Conservation (phyloP, 2,329 filamentous ascomycete genomes). For the Phaeosphaeriaceae sp. region DNA sequence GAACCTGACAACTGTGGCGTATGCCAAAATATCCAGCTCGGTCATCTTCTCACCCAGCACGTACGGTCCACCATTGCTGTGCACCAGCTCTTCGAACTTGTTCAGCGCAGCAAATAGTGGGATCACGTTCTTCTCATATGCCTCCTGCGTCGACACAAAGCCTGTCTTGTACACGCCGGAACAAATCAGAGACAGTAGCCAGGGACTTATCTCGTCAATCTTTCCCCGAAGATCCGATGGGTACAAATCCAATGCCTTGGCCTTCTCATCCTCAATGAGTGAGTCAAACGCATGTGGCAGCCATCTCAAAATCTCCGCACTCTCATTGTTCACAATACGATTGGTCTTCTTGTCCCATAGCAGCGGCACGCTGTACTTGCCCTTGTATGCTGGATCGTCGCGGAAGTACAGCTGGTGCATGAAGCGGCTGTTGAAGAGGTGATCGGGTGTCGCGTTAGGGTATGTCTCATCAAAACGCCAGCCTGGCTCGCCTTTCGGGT, state of each 20-base stretch:
- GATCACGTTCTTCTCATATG: constrained; percentile 62
- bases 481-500: constrained; percentile 70
- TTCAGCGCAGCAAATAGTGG: constrained; percentile 67
- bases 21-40: constrained; percentile 66
- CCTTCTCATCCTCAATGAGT: constrained; percentile 51
- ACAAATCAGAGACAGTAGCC: constrained; percentile 66
- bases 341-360: constrained; percentile 67
- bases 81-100: constrained; percentile 60
- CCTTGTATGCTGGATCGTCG: constrained; percentile 66
- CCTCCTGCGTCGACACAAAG: constrained; percentile 63
- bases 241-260: constrained; percentile 59
- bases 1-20: constrained; percentile 65
- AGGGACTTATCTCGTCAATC: constrained; percentile 62
- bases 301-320: constrained; percentile 64
- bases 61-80: constrained; percentile 60
- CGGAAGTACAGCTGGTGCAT: constrained; percentile 69
- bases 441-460: constrained; percentile 65
- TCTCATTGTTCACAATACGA: constrained; percentile 68
- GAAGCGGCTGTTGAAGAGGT: constrained; percentile 64
- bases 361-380: constrained; percentile 66
- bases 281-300: constrained; percentile 64
- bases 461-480: constrained; percentile 67
- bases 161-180: constrained; percentile 68
- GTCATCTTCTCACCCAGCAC: constrained; percentile 63
- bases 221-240: constrained; percentile 54